A percentile compares a stretch with the other conserved stretches of the same genome.
Conservation (phyloP, 1,139 yeast genomes). For the Hyphopichia khmerensis region DNA sequence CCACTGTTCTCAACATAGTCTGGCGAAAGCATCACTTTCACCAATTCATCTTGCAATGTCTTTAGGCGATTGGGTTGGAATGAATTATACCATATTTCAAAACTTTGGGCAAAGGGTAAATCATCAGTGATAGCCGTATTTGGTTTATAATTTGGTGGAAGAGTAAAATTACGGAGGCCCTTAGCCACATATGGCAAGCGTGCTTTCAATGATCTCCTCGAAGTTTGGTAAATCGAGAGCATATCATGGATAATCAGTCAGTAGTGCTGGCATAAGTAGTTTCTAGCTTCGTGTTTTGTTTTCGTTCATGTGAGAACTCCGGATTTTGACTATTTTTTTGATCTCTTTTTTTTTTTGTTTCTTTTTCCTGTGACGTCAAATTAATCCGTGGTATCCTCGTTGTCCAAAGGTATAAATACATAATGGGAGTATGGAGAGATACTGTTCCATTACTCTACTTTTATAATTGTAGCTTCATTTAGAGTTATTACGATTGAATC, state of each 20-base stretch:
- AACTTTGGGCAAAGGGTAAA: constrained; percentile 17
- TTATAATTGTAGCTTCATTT: too few relatives aligned
- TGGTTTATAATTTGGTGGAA: constrained; percentile 16
- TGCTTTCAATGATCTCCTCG: too few relatives aligned
- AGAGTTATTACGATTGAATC: too few relatives aligned
- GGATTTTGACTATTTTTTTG: neutral
- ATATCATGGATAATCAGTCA: neutral
- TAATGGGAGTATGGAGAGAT: too few relatives aligned
- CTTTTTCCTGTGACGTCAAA: neutral
- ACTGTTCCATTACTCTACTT: too few relatives aligned
- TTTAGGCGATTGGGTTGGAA: constrained; percentile 25
- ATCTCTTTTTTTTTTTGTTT: neutral
- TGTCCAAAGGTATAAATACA: too few relatives aligned
- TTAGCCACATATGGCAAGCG: neutral
- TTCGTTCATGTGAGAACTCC: neutral
- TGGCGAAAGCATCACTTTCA: constrained; percentile 35
- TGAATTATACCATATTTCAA: constrained; percentile 30
- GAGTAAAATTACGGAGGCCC: constrained; percentile 3
- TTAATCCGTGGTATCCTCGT: too few relatives aligned
- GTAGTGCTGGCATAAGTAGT: neutral
- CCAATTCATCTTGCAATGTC: constrained; percentile 33
- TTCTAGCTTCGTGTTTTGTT: neutral
- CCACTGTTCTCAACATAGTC: constrained; percentile 18
- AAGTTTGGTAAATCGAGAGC: neutral
- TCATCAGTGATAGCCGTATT: constrained; percentile 10